phyloP scores from a whole-genome alignment of 2,329 filamentous ascomycete genomes.

The Dothistroma pini region DNA sequence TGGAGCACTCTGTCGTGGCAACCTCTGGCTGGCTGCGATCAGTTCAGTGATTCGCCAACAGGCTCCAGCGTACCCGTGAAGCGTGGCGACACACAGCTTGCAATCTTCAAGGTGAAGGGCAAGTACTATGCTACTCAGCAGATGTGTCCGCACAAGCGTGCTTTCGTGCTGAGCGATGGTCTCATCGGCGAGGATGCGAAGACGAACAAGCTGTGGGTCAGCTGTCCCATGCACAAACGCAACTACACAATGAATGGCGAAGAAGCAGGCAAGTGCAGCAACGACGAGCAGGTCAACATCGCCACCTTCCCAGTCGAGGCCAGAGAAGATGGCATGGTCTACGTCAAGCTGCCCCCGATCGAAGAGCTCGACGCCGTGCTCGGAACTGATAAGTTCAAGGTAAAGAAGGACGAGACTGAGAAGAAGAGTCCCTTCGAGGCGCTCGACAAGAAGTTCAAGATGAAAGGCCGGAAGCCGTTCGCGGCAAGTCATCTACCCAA shows the following conservation, averaged over 20 bases:
- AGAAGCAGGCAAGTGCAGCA: constrained; percentile 66
- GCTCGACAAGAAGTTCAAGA: constrained; percentile 55
- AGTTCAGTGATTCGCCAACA: constrained; percentile 67
- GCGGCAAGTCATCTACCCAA: constrained; percentile 44
- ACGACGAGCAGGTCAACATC: constrained; percentile 71
- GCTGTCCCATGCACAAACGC: constrained; percentile 84
- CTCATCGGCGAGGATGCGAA: constrained; percentile 66
- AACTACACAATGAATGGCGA: constrained; percentile 73
- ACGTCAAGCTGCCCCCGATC: constrained; percentile 74
- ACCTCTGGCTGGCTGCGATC: constrained; percentile 65
- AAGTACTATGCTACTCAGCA: constrained; percentile 83
- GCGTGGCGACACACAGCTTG: constrained; percentile 82
- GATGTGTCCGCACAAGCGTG: constrained; percentile 91
- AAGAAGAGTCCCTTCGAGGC: constrained; percentile 48
- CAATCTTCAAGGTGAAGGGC: constrained; percentile 78
- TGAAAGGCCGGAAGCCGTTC: constrained; percentile 53
- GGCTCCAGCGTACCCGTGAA: constrained; percentile 76
- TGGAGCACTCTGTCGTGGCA: constrained; percentile 73
- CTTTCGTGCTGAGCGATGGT: constrained; percentile 84
- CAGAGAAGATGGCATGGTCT: constrained; percentile 71
- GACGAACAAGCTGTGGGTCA: constrained; percentile 71
- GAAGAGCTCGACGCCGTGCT: constrained; percentile 76
- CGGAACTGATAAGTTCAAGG: constrained; percentile 74
- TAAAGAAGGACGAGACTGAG: constrained; percentile 65
- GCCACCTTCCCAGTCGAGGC: constrained; percentile 77